These are phyloP conservation scores for Globisporangium orthogonon DNA, from an alignment of 352 stramenopile genomes.

Conservation along the genomic window DNA sequence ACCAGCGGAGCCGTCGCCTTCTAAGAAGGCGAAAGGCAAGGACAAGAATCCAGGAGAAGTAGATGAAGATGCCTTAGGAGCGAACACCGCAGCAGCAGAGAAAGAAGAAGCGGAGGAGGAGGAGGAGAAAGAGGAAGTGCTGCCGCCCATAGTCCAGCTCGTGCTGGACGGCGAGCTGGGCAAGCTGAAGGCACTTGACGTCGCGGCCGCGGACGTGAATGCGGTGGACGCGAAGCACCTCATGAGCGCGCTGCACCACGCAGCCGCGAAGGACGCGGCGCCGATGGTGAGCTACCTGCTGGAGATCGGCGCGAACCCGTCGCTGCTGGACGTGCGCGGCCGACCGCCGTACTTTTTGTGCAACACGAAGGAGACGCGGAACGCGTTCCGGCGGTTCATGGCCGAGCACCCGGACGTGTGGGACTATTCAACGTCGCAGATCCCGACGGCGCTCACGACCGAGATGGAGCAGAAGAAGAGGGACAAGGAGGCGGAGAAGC, in stretches of 20 bases:
- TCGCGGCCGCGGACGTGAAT: slow-evolving; percentile 33
- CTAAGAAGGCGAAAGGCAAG: slow-evolving; percentile 13
- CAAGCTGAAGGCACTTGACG: slow-evolving; percentile 27
- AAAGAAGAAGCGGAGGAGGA: slow-evolving; percentile 8
- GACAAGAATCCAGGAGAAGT: background rate
- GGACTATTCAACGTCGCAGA: slow-evolving; percentile 67
- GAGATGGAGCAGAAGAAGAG: slow-evolving; percentile 85
- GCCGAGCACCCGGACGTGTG: slow-evolving; percentile 72
- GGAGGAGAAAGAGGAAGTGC: slow-evolving; percentile 15
- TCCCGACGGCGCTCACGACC: slow-evolving; percentile 64
- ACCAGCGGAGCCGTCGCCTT: slow-evolving; percentile 13
- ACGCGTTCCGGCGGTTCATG: slow-evolving; percentile 89
- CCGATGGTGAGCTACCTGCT: slow-evolving; percentile 69
- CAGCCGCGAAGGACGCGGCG: slow-evolving; percentile 36
- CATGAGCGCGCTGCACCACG: slow-evolving; percentile 80
- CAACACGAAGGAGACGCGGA: slow-evolving; percentile 80
- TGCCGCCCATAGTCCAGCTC: slow-evolving; percentile 35
- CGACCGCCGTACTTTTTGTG: slow-evolving; percentile 90
- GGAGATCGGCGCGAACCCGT: slow-evolving; percentile 80
- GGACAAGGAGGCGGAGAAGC: slow-evolving; percentile 86
- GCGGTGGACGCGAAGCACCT: slow-evolving; percentile 42
- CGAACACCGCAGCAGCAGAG: no score
- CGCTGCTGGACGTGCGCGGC: slow-evolving; percentile 67
- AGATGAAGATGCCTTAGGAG: slow-evolving; percentile 3
- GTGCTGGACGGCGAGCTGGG: slow-evolving; percentile 27